phyloP scores from a whole-genome alignment of 75 land plant genomes.

The Larix kaempferi region DNA sequence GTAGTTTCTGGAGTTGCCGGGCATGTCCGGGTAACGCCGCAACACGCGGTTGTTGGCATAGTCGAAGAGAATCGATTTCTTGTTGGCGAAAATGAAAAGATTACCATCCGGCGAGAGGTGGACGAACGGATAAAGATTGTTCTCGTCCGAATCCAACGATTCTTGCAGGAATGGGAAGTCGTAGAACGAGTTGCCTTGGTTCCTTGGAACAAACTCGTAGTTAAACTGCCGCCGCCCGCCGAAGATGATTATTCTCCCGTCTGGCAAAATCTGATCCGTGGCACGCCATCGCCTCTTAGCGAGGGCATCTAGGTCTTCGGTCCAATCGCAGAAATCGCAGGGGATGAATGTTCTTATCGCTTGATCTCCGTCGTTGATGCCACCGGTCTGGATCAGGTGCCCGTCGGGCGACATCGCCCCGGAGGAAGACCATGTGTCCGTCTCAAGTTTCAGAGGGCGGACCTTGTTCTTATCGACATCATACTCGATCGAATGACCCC shows the following conservation, averaged over 20 bases:
- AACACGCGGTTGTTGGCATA: slow-evolving; percentile 27
- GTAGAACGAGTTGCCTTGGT: too few relatives aligned
- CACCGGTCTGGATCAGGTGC: slow-evolving; percentile 72
- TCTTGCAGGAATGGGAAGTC: slow-evolving; percentile 29
- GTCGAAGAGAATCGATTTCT: slow-evolving; percentile 43
- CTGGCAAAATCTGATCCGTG: slow-evolving; percentile 41
- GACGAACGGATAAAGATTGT: slow-evolving; percentile 60
- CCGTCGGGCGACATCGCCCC: slow-evolving; percentile 59
- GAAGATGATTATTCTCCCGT: slow-evolving; percentile 40
- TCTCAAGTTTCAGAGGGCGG: slow-evolving; percentile 46
- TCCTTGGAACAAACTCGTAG: slow-evolving; percentile 41
- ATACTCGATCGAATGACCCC: slow-evolving; percentile 69
- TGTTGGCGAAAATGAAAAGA: slow-evolving; percentile 78
- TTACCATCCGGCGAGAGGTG: slow-evolving; percentile 70
- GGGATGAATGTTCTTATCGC: too few relatives aligned
- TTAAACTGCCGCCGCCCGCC: slow-evolving; percentile 44
- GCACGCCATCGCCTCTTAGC: slow-evolving; percentile 26
- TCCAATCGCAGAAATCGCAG: too few relatives aligned
- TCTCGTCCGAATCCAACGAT: slow-evolving; percentile 26
- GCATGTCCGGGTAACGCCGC: slow-evolving; percentile 35
- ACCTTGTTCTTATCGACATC: slow-evolving; percentile 25
- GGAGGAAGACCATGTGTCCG: slow-evolving; percentile 84
- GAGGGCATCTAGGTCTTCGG: too few relatives aligned
- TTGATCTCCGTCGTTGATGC: slow-evolving; percentile 51
- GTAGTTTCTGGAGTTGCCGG: slow-evolving; percentile 44